phyloP scores from a whole-genome alignment of 2,329 filamentous ascomycete genomes.

The Albophoma yamanashiensis region DNA sequence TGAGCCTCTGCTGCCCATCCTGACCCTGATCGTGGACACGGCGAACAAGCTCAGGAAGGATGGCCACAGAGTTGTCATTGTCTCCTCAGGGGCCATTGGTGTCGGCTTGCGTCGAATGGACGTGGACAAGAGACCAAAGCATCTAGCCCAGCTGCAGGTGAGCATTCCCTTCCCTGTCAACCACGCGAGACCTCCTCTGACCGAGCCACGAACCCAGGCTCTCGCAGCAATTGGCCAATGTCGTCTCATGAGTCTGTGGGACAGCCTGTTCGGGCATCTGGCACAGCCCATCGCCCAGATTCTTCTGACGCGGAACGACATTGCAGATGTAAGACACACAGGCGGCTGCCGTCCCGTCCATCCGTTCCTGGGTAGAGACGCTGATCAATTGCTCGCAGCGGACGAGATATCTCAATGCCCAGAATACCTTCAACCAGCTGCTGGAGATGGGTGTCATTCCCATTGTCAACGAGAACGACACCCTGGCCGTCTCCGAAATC shows the following conservation, averaged over 20 bases:
- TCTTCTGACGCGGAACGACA: constrained; percentile 87
- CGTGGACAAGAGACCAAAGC: constrained; percentile 75
- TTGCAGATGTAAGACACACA: constrained; percentile 62
- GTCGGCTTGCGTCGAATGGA: constrained; percentile 88
- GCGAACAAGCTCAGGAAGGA: constrained; percentile 77
- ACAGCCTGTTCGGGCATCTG: constrained; percentile 79
- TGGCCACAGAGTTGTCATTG: constrained; percentile 90
- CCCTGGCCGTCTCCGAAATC: constrained; percentile 91
- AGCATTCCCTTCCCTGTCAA: neutral
- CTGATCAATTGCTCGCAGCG: constrained; percentile 37
- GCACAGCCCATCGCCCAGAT: constrained; percentile 91
- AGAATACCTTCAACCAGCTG: constrained; percentile 86
- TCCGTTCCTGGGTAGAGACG: neutral
- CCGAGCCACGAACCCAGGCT: constrained; percentile 37
- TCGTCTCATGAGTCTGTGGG: constrained; percentile 90
- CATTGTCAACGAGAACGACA: constrained; percentile 99
- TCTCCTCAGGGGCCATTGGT: constrained; percentile 94
- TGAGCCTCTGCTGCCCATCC: constrained; percentile 81
- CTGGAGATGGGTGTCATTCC: constrained; percentile 93
- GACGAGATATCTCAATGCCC: constrained; percentile 90
- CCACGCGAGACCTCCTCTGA: neutral
- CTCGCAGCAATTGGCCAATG: constrained; percentile 95
- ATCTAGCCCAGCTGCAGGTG: constrained; percentile 78
- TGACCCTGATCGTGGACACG: constrained; percentile 90
- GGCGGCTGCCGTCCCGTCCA: neutral